Base-by-base conservation (phyloP, 495 filamentous ascomycete species). In the Clavariopsis aquatica region DNA sequence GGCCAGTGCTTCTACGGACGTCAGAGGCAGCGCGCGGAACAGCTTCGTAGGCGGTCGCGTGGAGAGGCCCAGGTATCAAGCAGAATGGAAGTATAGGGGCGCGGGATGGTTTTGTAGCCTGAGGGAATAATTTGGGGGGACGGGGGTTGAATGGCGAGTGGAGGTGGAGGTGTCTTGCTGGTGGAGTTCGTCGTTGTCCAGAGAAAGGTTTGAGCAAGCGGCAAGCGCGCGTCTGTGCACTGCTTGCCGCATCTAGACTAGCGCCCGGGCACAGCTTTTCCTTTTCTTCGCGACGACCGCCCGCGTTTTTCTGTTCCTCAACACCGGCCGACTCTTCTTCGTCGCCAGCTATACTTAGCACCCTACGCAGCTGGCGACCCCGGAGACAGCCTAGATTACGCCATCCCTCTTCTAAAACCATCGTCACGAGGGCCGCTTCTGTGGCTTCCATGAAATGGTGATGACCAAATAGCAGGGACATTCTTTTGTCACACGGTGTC, bases 391-490 rank as follows among this genome's bases (percentile, higher is more conserved):
- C 89, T 80, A 93, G 90, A 93, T 77, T 73, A 81, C 81, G 78
- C 72, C 75, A 72, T 79, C 80, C 81, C 85, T 88, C 85, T 89
- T 91, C 83, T 91, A 98, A 98, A 98, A 98, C 93, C 93, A 92
- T 97, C 86, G 86, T 91, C 89, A 91, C 89, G 93, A 98, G 93
- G 89, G 90, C 87, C 74, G 73, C 76, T 73, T 68, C 75, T 74
- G 81, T 76, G 72, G 91, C 87, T 87, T 82, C 91, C 93, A 98
- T 93, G 93, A 98, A 86, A 82, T 86, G 91, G 77, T 92, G 93
- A 96, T 92, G 93, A 98, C 93, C 93, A 96, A 84, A 88, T 82
- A 87, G 86, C 80, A 84, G 89, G 84, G 78, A 92, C 89, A 92
- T 79, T 69, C 45, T 45, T 55, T 63, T 60, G 63, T 70, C 58